Evolutionary conservation across 257 asterid species (phyloP).

Genomic region (Jacaranda mimosifolia): DNA sequence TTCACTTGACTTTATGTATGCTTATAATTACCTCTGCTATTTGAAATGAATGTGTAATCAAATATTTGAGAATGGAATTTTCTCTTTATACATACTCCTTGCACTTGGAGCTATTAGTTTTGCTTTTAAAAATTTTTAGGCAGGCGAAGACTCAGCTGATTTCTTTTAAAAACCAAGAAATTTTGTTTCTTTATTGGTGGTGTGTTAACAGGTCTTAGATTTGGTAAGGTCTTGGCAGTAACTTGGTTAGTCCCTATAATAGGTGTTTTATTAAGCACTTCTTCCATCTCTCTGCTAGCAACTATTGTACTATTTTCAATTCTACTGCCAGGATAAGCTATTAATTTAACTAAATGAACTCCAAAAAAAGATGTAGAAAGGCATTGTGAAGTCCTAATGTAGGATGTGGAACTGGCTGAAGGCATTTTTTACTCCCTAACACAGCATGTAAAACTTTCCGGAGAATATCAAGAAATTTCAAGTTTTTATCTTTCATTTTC

Average conservation of each 20-base stretch:
- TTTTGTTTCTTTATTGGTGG: not conserved
- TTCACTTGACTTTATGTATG: not conserved
- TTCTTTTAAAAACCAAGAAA: not conserved
- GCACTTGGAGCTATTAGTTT: not conserved
- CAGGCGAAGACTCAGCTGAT: not conserved
- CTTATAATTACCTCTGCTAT: not conserved
- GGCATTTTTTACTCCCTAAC: not conserved
- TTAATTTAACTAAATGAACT: not conserved
- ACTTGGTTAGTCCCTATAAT: not conserved
- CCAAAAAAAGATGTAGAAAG: not conserved
- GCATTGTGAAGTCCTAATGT: not conserved
- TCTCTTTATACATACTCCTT: not conserved
- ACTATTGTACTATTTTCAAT: not conserved
- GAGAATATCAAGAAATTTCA: not conserved
- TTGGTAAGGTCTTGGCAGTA: not conserved
- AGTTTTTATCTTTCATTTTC: not conserved
- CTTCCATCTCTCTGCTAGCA: not conserved
- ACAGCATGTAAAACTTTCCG: not conserved
- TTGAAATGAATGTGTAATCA: slow-evolving; percentile 15
- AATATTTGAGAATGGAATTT: not conserved
- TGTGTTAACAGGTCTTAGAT: not conserved
- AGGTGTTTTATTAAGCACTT: not conserved
- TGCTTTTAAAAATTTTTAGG: slow-evolving; percentile 2
- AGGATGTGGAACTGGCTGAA: not conserved
- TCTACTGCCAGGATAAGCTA: not conserved